A percentile compares a stretch with the other conserved stretches of the same genome.
phyloP scores from a whole-genome alignment of 2,329 filamentous ascomycete genomes.

The Cephalotrichum gorgonifer region DNA sequence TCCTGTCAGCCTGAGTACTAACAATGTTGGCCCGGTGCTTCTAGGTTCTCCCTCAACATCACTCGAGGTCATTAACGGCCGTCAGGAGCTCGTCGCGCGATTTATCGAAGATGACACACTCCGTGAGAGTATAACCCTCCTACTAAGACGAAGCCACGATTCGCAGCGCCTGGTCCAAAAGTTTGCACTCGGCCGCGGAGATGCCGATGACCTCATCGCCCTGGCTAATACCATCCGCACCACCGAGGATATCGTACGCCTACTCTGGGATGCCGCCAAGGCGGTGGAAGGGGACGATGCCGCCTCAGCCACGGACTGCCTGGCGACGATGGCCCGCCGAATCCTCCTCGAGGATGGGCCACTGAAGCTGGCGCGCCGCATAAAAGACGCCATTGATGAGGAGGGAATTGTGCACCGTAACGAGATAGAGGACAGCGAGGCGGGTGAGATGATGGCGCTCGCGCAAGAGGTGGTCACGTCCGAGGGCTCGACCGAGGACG shows the following conservation, averaged over 20 bases:
- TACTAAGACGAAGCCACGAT: conserved; percentile 71
- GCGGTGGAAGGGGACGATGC: conserved; percentile 7
- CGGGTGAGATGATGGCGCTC: conserved; percentile 59
- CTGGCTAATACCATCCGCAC: conserved; percentile 72
- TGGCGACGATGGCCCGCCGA: conserved; percentile 38
- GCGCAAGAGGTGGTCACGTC: conserved; percentile 60
- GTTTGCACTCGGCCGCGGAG: conserved; percentile 85
- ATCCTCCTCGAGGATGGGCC: conserved; percentile 56
- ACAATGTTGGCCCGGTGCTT: background rate
- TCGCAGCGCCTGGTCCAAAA: conserved; percentile 86
- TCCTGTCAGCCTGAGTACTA: conserved; percentile 1
- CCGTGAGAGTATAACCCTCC: conserved; percentile 55
- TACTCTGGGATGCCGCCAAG: conserved; percentile 23
- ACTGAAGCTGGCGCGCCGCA: conserved; percentile 56
- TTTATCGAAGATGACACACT: conserved; percentile 59
- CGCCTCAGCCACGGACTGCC: conserved; percentile 17
- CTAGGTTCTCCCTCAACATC: conserved; percentile 74
- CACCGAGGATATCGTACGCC: conserved; percentile 52
- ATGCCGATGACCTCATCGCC: conserved; percentile 79
- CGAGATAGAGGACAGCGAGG: conserved; percentile 61
- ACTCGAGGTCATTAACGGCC: conserved; percentile 62
- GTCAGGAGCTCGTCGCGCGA: conserved; percentile 71
- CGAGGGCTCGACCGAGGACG: conserved; percentile 51
- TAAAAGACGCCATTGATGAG: conserved; percentile 78
- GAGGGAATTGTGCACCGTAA: conserved; percentile 79